Percentiles rank a stretch among this genome's conserved stretches.
These are phyloP conservation scores for Avena insularis DNA, from an alignment of 176 grass and related monocot species.

Conservation along the genomic window DNA sequence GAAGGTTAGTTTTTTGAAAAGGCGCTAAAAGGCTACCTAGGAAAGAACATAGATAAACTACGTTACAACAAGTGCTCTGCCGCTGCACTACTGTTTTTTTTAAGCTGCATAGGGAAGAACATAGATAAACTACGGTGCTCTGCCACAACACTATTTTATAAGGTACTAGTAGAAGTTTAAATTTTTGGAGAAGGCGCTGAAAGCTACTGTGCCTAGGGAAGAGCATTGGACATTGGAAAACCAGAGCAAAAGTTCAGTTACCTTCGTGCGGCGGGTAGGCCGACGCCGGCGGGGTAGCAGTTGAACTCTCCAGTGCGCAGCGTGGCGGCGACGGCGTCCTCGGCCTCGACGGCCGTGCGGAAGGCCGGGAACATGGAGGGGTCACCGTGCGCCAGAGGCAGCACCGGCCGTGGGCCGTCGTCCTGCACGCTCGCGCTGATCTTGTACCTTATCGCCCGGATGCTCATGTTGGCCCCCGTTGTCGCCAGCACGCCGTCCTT, in stretches of 20 bases:
- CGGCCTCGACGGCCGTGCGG: conserved; percentile 54
- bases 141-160: conserved; percentile 29
- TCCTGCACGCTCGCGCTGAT: conserved; percentile 59
- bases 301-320: conserved; percentile 54
- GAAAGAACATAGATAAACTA: neutral
- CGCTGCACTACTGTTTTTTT: conserved; percentile 6
- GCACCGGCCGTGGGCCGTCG: conserved; percentile 41
- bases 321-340: conserved; percentile 58
- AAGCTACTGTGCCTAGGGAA: neutral
- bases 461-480: conserved; percentile 42
- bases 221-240: neutral
- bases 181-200: neutral
- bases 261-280: conserved; percentile 50
- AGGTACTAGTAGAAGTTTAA: neutral
- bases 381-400: conserved; percentile 64
- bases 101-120: neutral
- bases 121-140: neutral
- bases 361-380: conserved; percentile 61
- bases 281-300: conserved; percentile 57
- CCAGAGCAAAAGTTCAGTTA: neutral
- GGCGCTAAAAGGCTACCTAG: neutral
- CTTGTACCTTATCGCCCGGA: conserved; percentile 60
- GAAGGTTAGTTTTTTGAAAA: conserved; percentile 8
- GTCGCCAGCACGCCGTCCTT: conserved; percentile 21
- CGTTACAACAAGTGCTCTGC: too few species aligned